phyloP scores from a whole-genome alignment of 2,329 filamentous ascomycete species.

The Fusarium chaquense region DNA sequence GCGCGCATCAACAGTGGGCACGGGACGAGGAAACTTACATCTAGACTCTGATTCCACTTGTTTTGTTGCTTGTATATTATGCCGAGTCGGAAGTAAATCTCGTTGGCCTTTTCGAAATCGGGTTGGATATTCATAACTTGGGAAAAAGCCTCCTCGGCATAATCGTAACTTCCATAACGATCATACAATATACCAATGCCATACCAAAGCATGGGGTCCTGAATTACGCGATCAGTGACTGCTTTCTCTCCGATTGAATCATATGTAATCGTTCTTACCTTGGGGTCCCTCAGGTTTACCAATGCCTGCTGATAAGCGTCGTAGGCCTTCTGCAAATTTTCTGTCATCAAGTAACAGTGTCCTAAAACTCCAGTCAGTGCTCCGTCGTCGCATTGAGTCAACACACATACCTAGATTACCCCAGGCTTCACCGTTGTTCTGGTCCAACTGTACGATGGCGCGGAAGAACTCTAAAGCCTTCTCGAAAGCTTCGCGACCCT shows the following conservation, averaged over 20 bases:
- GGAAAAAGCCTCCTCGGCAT: slow-evolving; percentile 97
- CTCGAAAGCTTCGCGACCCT: slow-evolving; percentile 91
- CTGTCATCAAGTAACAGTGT: slow-evolving; percentile 99
- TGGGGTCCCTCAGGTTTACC: slow-evolving; percentile 92
- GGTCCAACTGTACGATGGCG: slow-evolving; percentile 89
- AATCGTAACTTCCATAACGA: slow-evolving; percentile 93
- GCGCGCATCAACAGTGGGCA: background rate
- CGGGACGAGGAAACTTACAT: slow-evolving; percentile 68
- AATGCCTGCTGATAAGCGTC: slow-evolving; percentile 95
- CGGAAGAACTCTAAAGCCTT: slow-evolving; percentile 95
- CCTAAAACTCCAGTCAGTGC: slow-evolving; percentile 62
- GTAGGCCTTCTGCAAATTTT: slow-evolving; percentile 96
- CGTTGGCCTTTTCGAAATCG: slow-evolving; percentile 97
- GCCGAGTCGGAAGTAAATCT: slow-evolving; percentile 98
- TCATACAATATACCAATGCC: slow-evolving; percentile 98
- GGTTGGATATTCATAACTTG: slow-evolving; percentile 99
- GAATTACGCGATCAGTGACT: slow-evolving; percentile 22
- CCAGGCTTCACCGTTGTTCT: slow-evolving; percentile 94
- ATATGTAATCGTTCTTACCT: slow-evolving; percentile 67
- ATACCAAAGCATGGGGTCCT: slow-evolving; percentile 99
- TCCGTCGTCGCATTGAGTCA: slow-evolving; percentile 12
- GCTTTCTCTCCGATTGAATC: background rate
- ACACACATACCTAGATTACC: slow-evolving; percentile 81
- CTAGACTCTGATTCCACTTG: slow-evolving; percentile 91
- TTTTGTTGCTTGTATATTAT: slow-evolving; percentile 99